phyloP scores from a whole-genome alignment of 352 stramenopile species.

The Pythium biforme region DNA sequence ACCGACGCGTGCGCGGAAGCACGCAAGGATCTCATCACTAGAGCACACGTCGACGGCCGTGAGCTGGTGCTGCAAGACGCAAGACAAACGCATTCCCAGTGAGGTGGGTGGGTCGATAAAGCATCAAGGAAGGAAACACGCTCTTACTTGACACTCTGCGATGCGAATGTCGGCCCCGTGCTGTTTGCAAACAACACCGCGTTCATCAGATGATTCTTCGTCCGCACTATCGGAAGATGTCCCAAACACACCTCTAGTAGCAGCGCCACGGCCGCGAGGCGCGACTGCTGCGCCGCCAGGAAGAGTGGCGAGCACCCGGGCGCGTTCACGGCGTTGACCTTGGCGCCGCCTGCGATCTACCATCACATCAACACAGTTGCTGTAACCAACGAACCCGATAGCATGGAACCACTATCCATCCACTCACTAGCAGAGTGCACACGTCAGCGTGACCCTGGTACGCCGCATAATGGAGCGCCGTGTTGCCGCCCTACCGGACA shows the following conservation, averaged over 20 bases:
- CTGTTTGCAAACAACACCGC: conserved; percentile 19
- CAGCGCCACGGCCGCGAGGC: conserved; percentile 38
- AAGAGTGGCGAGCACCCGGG: conserved; percentile 68
- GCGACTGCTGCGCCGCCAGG: conserved; percentile 64
- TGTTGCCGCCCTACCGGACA: conserved; percentile 46
- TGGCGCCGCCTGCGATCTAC: conserved; percentile 38
- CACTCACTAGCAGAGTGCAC: conserved; percentile 43
- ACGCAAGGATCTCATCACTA: conserved; percentile 36
- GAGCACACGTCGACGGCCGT: conserved; percentile 65
- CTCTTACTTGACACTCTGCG: conserved; percentile 49
- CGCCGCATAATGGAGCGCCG: conserved; percentile 70
- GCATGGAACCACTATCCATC: background rate
- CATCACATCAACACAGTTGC: conserved; percentile 20
- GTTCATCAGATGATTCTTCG: too few species aligned
- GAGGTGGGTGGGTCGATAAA: too few species aligned
- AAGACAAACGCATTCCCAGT: too few species aligned
- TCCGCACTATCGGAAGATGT: too few species aligned
- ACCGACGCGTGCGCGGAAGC: conserved; percentile 43
- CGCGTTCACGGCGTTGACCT: conserved; percentile 52
- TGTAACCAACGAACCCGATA: too few species aligned
- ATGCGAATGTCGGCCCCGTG: conserved; percentile 51
- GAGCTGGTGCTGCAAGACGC: conserved; percentile 42
- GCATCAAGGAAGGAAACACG: background rate
- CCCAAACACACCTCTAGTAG: conserved; percentile 43
- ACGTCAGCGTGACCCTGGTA: conserved; percentile 55